Conservation (phyloP, 768 basidiomycete genomes). For the Termitomyces sp. region DNA sequence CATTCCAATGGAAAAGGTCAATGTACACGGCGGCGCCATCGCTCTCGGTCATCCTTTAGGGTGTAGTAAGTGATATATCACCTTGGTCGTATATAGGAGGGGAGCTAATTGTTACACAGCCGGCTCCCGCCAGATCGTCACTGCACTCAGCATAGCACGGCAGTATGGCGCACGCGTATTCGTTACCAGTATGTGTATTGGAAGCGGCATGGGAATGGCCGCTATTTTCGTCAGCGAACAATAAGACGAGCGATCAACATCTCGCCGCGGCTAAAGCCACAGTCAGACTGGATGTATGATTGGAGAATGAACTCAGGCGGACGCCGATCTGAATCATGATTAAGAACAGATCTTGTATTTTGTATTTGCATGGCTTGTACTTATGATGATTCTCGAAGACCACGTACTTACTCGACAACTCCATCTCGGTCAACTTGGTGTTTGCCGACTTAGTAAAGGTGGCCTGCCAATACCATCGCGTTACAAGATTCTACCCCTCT, state of each 20-base stretch:
- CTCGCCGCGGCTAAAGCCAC: too few relatives aligned
- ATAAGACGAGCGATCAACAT: constrained; percentile 19
- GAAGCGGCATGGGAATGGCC: constrained; percentile 89
- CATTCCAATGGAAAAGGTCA: constrained; percentile 75
- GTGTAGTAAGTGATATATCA: constrained; percentile 48
- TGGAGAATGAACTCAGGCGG: too few relatives aligned
- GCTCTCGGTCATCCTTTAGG: constrained; percentile 89
- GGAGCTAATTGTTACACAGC: constrained; percentile 24
- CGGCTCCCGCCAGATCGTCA: constrained; percentile 88
- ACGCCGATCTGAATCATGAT: background rate
- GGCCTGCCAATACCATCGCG: too few relatives aligned
- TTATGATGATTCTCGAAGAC: too few relatives aligned
- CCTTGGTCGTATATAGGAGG: background rate
- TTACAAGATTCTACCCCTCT: background rate
- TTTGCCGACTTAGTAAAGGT: too few relatives aligned
- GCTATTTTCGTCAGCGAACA: constrained; percentile 84
- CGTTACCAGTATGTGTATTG: constrained; percentile 89
- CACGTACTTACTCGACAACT: too few relatives aligned
- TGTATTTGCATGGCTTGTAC: background rate
- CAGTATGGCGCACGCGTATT: constrained; percentile 73
- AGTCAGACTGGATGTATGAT: background rate
- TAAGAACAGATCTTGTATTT: background rate
- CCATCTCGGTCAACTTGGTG: too few relatives aligned
- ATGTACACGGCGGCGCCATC: constrained; percentile 84
- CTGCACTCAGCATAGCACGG: constrained; percentile 79